Evolutionary conservation across 208 protist species (phyloP).

Genomic region (Kentomonas sorsogonicus): DNA sequence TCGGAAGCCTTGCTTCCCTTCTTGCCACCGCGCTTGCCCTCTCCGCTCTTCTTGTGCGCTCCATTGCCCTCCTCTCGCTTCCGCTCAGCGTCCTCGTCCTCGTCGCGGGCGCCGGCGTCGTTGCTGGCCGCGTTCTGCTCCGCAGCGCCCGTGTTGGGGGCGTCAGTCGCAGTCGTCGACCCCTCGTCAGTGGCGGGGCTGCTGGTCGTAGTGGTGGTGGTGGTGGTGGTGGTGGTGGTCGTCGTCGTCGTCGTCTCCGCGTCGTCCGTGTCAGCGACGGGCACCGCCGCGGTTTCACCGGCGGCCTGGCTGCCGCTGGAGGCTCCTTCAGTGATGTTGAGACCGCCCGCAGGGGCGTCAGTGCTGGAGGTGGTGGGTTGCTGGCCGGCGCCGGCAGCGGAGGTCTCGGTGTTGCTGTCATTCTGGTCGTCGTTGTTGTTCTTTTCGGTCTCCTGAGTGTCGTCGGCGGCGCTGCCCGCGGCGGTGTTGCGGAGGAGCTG

Average conservation of each 20-base stretch:
- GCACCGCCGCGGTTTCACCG: not conserved
- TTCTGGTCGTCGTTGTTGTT: not conserved
- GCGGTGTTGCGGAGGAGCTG: no score
- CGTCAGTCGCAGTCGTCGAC: no score
- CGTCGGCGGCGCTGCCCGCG: no score
- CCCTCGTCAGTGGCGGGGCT: slow-evolving; percentile 4
- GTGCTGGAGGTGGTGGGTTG: not conserved
- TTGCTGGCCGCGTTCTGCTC: not conserved
- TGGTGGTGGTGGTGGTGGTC: not conserved
- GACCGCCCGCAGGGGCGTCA: not conserved
- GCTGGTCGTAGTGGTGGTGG: slow-evolving; percentile 14
- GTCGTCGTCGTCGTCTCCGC: not conserved
- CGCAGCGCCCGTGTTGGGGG: no score
- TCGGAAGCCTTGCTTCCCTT: not conserved
- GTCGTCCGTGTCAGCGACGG: not conserved
- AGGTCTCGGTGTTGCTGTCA: not conserved
- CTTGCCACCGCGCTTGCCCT: not conserved
- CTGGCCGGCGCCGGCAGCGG: no score
- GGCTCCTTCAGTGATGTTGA: not conserved
- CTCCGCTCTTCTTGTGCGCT: not conserved
- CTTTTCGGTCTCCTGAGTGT: not conserved
- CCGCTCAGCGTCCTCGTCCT: not conserved
- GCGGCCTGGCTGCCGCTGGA: not conserved
- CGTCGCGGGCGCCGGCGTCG: not conserved
- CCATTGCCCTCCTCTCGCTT: not conserved